Percentiles rank a stretch among this genome's conserved stretches.
These are phyloP conservation scores for Maudiozyma turicensis DNA, from an alignment of 805 yeast species.

Conservation along the genomic window DNA sequence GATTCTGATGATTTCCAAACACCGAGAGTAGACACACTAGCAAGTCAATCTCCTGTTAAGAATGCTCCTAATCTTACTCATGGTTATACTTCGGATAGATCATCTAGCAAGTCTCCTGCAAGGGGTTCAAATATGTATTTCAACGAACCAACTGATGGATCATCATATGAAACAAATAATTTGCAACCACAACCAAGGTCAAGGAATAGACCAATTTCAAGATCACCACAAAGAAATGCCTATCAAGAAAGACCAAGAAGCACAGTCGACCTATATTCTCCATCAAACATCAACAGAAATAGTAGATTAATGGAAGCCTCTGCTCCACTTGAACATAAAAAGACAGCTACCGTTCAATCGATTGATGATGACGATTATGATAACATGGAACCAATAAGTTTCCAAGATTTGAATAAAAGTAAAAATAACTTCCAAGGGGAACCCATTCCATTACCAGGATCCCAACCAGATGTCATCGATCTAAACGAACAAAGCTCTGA, in stretches of 20 bases:
- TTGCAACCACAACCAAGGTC: background rate
- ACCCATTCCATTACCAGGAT: too few relatives aligned
- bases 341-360: background rate
- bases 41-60: background rate
- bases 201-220: background rate
- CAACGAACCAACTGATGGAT: background rate
- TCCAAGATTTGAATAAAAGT: background rate
- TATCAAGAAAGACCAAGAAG: background rate
- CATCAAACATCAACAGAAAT: background rate
- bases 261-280: background rate
- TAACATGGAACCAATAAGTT: constrained; percentile 6
- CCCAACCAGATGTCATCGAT: background rate
- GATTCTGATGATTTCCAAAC: background rate
- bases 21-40: background rate
- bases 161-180: background rate
- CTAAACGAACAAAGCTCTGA: background rate
- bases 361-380: background rate
- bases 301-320: background rate
- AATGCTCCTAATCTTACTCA: background rate
- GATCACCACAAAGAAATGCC: constrained; percentile 1
- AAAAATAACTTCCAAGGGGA: background rate
- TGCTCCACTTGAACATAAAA: background rate
- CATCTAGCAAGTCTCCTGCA: background rate
- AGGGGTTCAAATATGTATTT: background rate
- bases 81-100: background rate